These are phyloP conservation scores for Eimeria falciformis DNA, from an alignment of 169 alveolate genomes.

Conservation along the genomic window DNA sequence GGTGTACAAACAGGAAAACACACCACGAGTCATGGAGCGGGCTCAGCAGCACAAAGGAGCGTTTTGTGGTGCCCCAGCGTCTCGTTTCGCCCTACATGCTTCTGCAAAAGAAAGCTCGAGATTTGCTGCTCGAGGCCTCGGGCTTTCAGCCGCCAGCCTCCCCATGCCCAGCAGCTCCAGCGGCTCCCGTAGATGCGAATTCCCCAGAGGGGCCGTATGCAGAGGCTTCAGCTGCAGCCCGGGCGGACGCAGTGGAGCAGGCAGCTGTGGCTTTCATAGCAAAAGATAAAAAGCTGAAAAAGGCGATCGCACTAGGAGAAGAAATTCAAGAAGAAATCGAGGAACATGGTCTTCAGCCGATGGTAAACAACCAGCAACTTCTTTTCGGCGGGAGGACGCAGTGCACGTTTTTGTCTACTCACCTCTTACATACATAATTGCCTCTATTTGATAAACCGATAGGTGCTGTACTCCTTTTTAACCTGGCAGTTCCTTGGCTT, in stretches of 20 bases:
- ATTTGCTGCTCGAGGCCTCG: slow-evolving; percentile 56
- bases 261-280: slow-evolving; percentile 55
- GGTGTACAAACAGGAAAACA: slow-evolving; percentile 81
- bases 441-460: too few relatives aligned
- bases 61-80: slow-evolving; percentile 81
- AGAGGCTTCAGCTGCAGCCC: neutral
- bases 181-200: neutral
- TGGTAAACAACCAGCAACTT: slow-evolving; percentile 55
- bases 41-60: slow-evolving; percentile 85
- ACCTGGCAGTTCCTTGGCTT: too few relatives aligned
- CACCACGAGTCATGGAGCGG: slow-evolving; percentile 91
- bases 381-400: too few relatives aligned
- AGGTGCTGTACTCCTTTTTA: too few relatives aligned
- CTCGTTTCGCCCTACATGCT: slow-evolving; percentile 49
- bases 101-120: slow-evolving; percentile 49
- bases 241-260: neutral
- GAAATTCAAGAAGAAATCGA: slow-evolving; percentile 82
- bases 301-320: slow-evolving; percentile 78
- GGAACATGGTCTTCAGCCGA: slow-evolving; percentile 82
- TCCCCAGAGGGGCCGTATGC: neutral
- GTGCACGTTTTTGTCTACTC: too few relatives aligned
- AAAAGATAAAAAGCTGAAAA: slow-evolving; percentile 7
- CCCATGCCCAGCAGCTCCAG: neutral
- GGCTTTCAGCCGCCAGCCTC: slow-evolving; percentile 1
- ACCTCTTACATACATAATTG: too few relatives aligned